Base-by-base conservation (phyloP, 192 early-diverging fungal genomes). In the Chytriomyces confervae region DNA sequence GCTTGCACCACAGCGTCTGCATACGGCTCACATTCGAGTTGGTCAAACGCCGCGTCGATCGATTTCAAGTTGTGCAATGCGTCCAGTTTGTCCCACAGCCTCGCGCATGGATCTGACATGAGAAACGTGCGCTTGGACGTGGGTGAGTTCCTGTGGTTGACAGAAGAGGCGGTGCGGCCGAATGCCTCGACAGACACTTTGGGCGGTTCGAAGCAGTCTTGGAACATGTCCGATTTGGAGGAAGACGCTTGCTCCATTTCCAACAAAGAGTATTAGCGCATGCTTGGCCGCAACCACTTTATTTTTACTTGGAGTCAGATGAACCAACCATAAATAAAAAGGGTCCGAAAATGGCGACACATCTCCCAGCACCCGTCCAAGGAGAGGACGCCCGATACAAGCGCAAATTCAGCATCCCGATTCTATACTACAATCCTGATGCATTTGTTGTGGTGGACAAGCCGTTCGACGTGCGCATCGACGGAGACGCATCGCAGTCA, bases 391-490 rank as follows among this genome's bases (percentile, higher is more conserved):
- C 36, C 1, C 36, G 53, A 13, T 72, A 80, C 68, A 63, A 76
- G 5, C 67, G 67, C 46, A 29, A 44, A 18, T 80, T 71, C 51
- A 44, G 9, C 16, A 69, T 80, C 16, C 75, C 45, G 7, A 53
- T 80, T 9, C 60, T 80, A 2, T 80, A 69, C 61, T 46, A 72
- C 27, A 50, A 67, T 63, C 29, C 53, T 6, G 6, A 43, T 61
- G 1, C 47, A 5, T 71, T 63, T 61, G 43, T 80, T 11, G 49
- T 80, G 74, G 61, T 80, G 74, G 65, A 80, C 67, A 80, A 80
- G 47, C 79, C 79, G 51, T 49, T 44, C 44, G 65, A 69, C 50
- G 61, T 69, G 6, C 76, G 65, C 8, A 68, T 68, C 47, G 75
- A 67, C 45, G 75, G 62, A 8, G 7, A 13, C 11, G 20, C 66